phyloP scores from a whole-genome alignment of 2,329 filamentous ascomycete genomes.

The Phaeosphaeria sp. region DNA sequence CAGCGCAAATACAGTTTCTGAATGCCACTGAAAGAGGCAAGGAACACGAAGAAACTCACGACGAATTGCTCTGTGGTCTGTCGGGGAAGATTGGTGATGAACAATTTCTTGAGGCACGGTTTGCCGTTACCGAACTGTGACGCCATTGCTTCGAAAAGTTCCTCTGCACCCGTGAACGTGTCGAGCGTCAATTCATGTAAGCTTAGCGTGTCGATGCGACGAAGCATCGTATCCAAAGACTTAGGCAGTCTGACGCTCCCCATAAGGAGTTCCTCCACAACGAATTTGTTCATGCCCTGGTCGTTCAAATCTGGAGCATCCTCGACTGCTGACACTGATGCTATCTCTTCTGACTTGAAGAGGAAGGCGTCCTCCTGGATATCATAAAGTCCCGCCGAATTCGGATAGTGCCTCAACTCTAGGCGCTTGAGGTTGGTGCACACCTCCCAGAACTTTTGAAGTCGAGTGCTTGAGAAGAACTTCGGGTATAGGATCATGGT shows the following conservation, averaged over 20 bases:
- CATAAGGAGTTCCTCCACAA: neutral
- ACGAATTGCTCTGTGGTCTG: neutral
- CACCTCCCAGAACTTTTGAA: neutral
- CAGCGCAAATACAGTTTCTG: neutral
- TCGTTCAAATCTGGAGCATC: too few relatives aligned
- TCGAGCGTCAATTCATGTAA: neutral
- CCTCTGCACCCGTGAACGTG: neutral
- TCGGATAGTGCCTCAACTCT: neutral
- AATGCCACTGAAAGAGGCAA: neutral
- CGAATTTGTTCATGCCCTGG: too few relatives aligned
- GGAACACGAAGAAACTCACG: neutral
- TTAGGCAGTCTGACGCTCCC: neutral
- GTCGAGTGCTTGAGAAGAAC: neutral
- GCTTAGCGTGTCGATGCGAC: neutral
- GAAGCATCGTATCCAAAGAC: neutral
- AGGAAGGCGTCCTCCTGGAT: neutral
- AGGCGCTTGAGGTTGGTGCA: neutral
- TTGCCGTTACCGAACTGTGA: neutral
- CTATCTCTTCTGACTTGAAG: too few relatives aligned
- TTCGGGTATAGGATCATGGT: neutral
- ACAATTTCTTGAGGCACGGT: neutral
- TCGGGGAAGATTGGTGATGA: neutral
- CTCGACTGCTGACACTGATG: too few relatives aligned
- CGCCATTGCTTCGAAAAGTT: neutral
- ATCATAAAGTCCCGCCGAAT: too few relatives aligned